A percentile compares a stretch with the other conserved stretches of the same genome.
phyloP scores from a whole-genome alignment of 352 stramenopile species.

The Phytophthora syringae region DNA sequence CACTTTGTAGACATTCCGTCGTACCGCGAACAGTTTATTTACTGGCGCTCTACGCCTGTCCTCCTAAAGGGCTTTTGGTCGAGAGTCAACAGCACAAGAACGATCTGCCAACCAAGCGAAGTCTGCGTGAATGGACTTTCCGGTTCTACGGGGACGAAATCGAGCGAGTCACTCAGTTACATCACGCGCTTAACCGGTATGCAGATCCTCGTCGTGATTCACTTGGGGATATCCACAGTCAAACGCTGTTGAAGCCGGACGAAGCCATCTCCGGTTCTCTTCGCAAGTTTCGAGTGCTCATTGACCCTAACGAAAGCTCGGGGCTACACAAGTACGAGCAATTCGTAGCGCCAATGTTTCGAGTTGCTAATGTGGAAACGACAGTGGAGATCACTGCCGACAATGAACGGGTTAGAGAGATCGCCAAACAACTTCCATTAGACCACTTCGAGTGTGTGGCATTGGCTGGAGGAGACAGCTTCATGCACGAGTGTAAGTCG shows the following conservation, averaged over 20 bases:
- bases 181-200: slow-evolving; percentile 48
- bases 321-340: slow-evolving; percentile 49
- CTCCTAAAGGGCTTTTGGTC: slow-evolving; percentile 22
- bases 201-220: slow-evolving; percentile 41
- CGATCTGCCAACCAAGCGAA: slow-evolving; percentile 28
- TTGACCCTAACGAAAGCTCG: slow-evolving; percentile 59
- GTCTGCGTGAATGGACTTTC: slow-evolving; percentile 52
- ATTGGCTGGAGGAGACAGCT: slow-evolving; percentile 60
- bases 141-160: slow-evolving; percentile 51
- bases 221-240: slow-evolving; percentile 19
- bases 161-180: slow-evolving; percentile 36
- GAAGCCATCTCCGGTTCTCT: slow-evolving; percentile 15
- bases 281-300: slow-evolving; percentile 59
- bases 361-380: slow-evolving; percentile 52
- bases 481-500: slow-evolving; percentile 49
- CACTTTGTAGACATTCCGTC: slow-evolving; percentile 27
- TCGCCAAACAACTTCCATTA: slow-evolving; percentile 53
- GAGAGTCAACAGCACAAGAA: slow-evolving; percentile 17
- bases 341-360: slow-evolving; percentile 57
- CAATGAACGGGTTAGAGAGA: slow-evolving; percentile 41
- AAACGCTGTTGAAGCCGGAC: slow-evolving; percentile 11
- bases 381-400: slow-evolving; percentile 47
- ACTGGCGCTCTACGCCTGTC: slow-evolving; percentile 51
- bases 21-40: slow-evolving; percentile 42
- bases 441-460: slow-evolving; percentile 61